Evolutionary conservation across 192 early-diverging fungal species (phyloP).

Genomic region (Rhizophagus prolifer): DNA sequence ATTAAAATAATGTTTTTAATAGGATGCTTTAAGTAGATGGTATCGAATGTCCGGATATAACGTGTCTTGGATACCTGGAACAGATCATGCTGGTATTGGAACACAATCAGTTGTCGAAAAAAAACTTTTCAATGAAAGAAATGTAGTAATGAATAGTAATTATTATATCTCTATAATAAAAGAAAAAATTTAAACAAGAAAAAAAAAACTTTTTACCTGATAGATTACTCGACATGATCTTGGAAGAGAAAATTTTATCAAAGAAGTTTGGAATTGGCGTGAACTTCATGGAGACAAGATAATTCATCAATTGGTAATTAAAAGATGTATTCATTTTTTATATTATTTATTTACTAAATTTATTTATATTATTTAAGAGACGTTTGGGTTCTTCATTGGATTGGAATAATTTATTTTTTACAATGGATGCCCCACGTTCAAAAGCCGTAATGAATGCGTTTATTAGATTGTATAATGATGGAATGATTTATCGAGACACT

Average conservation of each 20-base stretch:
- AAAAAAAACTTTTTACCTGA: not conserved
- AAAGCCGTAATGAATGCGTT: slow-evolving; percentile 88
- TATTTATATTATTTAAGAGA: slow-evolving; percentile 19
- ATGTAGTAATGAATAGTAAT: slow-evolving; percentile 3
- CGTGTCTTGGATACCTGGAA: slow-evolving; percentile 91
- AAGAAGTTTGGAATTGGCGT: slow-evolving; percentile 89
- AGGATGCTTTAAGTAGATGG: slow-evolving; percentile 70
- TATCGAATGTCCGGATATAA: slow-evolving; percentile 90
- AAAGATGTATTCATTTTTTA: not conserved
- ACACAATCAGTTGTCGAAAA: slow-evolving; percentile 96
- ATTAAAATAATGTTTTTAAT: not conserved
- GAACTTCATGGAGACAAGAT: slow-evolving; percentile 74
- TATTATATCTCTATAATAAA: not conserved
- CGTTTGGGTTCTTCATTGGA: slow-evolving; percentile 85
- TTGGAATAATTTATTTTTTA: slow-evolving; percentile 86
- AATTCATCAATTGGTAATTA: slow-evolving; percentile 67
- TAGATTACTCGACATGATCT: slow-evolving; percentile 78
- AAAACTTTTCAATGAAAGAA: slow-evolving; percentile 70
- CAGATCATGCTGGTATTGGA: slow-evolving; percentile 97
- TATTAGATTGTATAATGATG: slow-evolving; percentile 82
- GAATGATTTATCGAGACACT: slow-evolving; percentile 88
- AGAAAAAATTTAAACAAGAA: too few relatives aligned
- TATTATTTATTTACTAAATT: not conserved
- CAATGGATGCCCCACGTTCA: slow-evolving; percentile 78
- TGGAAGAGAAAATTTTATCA: slow-evolving; percentile 80